These are phyloP conservation scores for Lithohypha guttulata DNA, from an alignment of 2,329 filamentous ascomycete genomes.

Conservation along the genomic window DNA sequence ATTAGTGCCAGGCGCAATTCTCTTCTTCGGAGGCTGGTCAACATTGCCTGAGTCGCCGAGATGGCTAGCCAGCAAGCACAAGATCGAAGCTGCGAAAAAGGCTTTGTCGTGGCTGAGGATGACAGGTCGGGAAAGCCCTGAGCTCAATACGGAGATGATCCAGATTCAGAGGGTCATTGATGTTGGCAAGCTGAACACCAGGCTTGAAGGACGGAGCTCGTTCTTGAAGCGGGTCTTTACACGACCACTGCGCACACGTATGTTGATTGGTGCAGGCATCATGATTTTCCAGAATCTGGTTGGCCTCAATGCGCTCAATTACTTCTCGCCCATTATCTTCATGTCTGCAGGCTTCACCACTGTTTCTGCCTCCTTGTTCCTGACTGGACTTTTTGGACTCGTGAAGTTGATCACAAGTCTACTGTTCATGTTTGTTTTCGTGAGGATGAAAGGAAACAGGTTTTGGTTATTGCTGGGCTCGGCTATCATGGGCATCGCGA, in stretches of 20 bases:
- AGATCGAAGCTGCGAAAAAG: slow-evolving; percentile 33
- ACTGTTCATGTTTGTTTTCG: slow-evolving; percentile 14
- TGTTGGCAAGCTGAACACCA: not conserved
- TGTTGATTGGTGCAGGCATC: slow-evolving; percentile 12
- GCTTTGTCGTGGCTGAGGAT: slow-evolving; percentile 30
- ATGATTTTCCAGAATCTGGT: slow-evolving; percentile 14
- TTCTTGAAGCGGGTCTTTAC: slow-evolving; percentile 33
- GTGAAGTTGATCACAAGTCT: slow-evolving; percentile 11
- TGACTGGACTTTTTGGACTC: slow-evolving; percentile 14
- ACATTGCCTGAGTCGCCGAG: slow-evolving; percentile 44
- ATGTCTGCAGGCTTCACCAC: slow-evolving; percentile 12
- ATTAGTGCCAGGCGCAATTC: slow-evolving; percentile 41
- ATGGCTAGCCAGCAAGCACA: slow-evolving; percentile 44
- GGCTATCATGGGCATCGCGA: slow-evolving; percentile 10
- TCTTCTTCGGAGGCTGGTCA: slow-evolving; percentile 36
- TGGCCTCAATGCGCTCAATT: slow-evolving; percentile 15
- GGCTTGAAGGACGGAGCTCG: slow-evolving; percentile 27
- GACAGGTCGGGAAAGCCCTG: slow-evolving; percentile 14
- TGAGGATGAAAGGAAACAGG: slow-evolving; percentile 11
- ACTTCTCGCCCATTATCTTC: slow-evolving; percentile 14
- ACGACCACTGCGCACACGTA: slow-evolving; percentile 9
- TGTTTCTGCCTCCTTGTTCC: slow-evolving; percentile 11
- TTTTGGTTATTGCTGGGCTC: slow-evolving; percentile 15
- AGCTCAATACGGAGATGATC: slow-evolving; percentile 18
- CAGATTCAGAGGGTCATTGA: slow-evolving; percentile 8